phyloP scores from a whole-genome alignment of 2,329 filamentous ascomycete genomes.

The Microsporum ferrugineum region DNA sequence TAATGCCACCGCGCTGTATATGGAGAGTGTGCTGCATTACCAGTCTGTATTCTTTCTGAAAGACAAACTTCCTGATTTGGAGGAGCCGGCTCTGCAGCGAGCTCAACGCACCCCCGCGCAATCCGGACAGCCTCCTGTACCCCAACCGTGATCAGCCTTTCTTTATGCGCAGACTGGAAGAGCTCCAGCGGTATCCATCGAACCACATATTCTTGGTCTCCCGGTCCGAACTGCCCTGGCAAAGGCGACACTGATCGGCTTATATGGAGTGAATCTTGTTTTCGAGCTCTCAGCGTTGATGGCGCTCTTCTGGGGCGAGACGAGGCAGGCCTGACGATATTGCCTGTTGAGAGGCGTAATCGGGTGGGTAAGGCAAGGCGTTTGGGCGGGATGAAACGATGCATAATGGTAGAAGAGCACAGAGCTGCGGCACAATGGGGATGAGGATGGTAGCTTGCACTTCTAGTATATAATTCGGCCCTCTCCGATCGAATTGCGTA shows the following conservation, averaged over 20 bases:
- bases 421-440: background rate
- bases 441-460: background rate
- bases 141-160: background rate
- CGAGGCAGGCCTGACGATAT: background rate
- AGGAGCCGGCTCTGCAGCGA: background rate
- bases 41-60: background rate
- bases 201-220: background rate
- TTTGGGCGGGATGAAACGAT: background rate
- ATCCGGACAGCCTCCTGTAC: background rate
- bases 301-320: background rate
- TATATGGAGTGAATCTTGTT: background rate
- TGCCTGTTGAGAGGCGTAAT: background rate
- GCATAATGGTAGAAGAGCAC: background rate
- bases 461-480: background rate
- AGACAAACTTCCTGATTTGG: background rate
- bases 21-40: background rate
- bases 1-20: background rate
- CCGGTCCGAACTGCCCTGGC: background rate
- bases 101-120: background rate
- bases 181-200: background rate
- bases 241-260: background rate
- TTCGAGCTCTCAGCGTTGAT: background rate
- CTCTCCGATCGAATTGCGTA: background rate
- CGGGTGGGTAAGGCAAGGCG: conserved; percentile 1
- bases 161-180: background rate